Evolutionary conservation across 75 land plant species (phyloP), one percentile per base, ranked within the genome.

Genomic region (Pseudotsuga menziesii): DNA sequence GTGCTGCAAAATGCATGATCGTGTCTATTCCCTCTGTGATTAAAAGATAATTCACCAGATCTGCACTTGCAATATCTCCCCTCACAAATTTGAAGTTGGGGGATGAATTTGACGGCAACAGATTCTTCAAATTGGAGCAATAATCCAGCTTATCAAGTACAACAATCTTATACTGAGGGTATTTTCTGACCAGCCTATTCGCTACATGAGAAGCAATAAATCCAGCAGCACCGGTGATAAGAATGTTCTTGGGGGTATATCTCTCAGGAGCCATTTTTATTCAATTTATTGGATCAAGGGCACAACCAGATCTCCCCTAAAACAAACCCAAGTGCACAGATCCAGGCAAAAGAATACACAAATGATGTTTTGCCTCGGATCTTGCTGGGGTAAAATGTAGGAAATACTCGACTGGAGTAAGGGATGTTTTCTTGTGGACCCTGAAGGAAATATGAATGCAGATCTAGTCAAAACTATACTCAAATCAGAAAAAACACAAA

Each of bases 1-100:
- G 93, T 0, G 92, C 91, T 16, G 93, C 93, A 57, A 91, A 91
- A 80, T 91, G 93, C 93, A 91, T 91, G 73, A 91, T 91, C 27
- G 92, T 91, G 80, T 91, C 92, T 54, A 91, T 90, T 36, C 77
- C 80, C 81, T 91, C 93, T 15, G 92, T 90, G 76, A 89, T 83
- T 62, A 91, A 89, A 29, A 89, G 82, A 81, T 80, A 90, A 83
- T 90, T 87, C 64, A 91, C 93, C 58, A 91, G 89, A 76, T 90
- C 92, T 23, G 89, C 93, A 67, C 89, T 89, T 8, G 78, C 88
- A 36, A 91, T 91, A 72, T 91, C 93, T 4, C 93, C 93, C 75
- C 83, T 85, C 58, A 91, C 92, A 74, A 91, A 91, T 82, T 91
- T 91, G 89, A 91, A 91, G 41, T 90, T 91, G 22, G 75, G 73